A percentile compares a stretch with the other conserved stretches of the same genome.
Conservation (phyloP, 2,329 filamentous ascomycete genomes). For the Achaetomium macrosporum region DNA sequence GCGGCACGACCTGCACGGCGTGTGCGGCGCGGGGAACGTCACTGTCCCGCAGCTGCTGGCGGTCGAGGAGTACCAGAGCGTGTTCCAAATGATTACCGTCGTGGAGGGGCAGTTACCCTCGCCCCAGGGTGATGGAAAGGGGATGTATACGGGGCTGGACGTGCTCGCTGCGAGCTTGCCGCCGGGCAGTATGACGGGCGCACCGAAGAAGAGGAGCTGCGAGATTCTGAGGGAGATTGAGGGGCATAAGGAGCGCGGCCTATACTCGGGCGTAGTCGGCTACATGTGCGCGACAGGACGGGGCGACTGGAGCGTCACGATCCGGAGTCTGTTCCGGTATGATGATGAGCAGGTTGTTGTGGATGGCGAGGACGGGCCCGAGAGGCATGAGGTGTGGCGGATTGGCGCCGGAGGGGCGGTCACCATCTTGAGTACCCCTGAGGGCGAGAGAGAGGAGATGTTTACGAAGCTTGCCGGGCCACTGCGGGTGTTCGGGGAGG, state of each 20-base stretch:
- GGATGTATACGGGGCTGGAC: conserved; percentile 60
- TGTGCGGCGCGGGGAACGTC: conserved; percentile 70
- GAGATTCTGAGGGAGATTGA: conserved; percentile 72
- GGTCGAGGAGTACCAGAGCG: conserved; percentile 85
- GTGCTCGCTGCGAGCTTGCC: conserved; percentile 74
- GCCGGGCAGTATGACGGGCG: conserved; percentile 93
- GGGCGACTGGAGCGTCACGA: conserved; percentile 88
- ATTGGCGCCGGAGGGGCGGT: conserved; percentile 89
- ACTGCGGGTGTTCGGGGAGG: conserved; percentile 43
- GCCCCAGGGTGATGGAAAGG: conserved; percentile 1
- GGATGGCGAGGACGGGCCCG: conserved; percentile 26
- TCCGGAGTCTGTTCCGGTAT: conserved; percentile 73
- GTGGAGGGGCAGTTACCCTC: conserved; percentile 62
- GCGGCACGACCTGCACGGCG: conserved; percentile 85
- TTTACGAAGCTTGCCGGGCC: conserved; percentile 62
- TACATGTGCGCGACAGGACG: conserved; percentile 82
- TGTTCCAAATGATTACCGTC: conserved; percentile 87
- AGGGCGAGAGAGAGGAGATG: conserved; percentile 90
- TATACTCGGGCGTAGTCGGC: conserved; percentile 86
- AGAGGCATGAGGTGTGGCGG: conserved; percentile 59
- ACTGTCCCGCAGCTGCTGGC: conserved; percentile 71
- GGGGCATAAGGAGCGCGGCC: conserved; percentile 53
- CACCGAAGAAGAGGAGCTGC: conserved; percentile 88
- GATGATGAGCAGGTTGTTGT: conserved; percentile 53
- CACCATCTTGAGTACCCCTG: conserved; percentile 72